These are phyloP conservation scores for Colletotrichum cuscutae DNA, from an alignment of 2,329 filamentous ascomycete genomes.

Conservation along the genomic window DNA sequence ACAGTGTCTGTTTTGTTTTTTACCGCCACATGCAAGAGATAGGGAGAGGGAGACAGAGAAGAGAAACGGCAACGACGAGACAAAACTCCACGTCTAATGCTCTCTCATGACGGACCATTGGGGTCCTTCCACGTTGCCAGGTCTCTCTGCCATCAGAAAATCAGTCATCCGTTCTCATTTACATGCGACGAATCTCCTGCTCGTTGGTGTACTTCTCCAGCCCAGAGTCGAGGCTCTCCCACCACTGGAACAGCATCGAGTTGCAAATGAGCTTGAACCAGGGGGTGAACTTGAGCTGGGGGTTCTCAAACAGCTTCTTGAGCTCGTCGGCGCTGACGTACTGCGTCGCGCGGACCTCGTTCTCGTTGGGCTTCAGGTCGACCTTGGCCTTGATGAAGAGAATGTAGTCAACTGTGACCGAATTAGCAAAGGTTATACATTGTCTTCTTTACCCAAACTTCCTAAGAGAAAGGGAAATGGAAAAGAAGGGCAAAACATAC, in stretches of 20 bases:
- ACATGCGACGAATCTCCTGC: constrained; percentile 88
- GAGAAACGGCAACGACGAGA: background rate
- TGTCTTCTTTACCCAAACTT: background rate
- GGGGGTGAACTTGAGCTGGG: constrained; percentile 86
- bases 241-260: constrained; percentile 98
- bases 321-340: constrained; percentile 88
- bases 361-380: constrained; percentile 81
- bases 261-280: constrained; percentile 99
- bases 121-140: background rate
- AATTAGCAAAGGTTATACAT: constrained; percentile 30
- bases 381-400: constrained; percentile 97
- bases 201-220: constrained; percentile 89
- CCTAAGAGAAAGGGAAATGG: background rate
- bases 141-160: background rate
- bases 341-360: constrained; percentile 87
- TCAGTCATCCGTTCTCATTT: constrained; percentile 6
- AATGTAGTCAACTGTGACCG: constrained; percentile 87
- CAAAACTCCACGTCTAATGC: background rate
- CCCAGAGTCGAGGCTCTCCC: constrained; percentile 83
- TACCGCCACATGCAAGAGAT: background rate
- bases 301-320: constrained; percentile 86
- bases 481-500: constrained; percentile 62
- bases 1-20: background rate
- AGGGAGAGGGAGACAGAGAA: background rate
- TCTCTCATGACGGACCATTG: background rate